A percentile compares a stretch with the other conserved stretches of the same genome.
These are phyloP conservation scores for Aspergillus funiculosus DNA, from an alignment of 495 filamentous ascomycete genomes.

Conservation along the genomic window DNA sequence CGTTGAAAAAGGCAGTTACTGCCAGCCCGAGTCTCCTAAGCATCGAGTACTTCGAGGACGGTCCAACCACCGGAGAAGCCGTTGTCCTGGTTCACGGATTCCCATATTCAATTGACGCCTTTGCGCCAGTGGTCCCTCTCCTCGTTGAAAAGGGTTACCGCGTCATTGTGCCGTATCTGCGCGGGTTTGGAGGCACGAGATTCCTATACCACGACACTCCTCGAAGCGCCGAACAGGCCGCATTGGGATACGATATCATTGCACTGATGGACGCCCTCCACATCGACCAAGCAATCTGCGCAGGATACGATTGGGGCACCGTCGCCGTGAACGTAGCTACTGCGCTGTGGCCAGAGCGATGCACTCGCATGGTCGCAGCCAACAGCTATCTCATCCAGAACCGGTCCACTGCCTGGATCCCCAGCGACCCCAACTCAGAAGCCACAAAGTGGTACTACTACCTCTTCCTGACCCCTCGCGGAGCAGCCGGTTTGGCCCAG, in stretches of 20 bases:
- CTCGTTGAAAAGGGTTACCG: conserved; percentile 2
- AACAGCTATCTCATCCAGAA: conserved; percentile 7
- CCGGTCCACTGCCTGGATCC: conserved; percentile 1
- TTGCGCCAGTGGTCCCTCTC: background rate
- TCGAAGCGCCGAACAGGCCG: conserved; percentile 2
- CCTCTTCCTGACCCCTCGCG: background rate
- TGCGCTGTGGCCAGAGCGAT: conserved; percentile 3
- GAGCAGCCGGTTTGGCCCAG: background rate
- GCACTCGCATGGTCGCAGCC: conserved; percentile 3
- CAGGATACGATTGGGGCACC: conserved; percentile 5
- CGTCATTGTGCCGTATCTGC: background rate
- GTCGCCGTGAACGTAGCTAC: conserved; percentile 1
- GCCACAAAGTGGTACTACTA: conserved; percentile 4
- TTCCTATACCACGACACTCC: conserved; percentile 1
- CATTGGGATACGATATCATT: conserved; percentile 1
- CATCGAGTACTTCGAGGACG: conserved; percentile 2
- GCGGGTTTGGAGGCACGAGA: background rate
- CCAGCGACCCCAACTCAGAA: background rate
- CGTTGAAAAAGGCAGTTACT: background rate
- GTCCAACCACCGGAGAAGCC: background rate
- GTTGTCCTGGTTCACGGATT: conserved; percentile 5
- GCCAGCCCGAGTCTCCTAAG: background rate
- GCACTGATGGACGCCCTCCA: conserved; percentile 2
- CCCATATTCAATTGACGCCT: conserved; percentile 4
- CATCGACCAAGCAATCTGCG: conserved; percentile 1